A percentile compares a stretch with the other conserved stretches of the same genome.
Evolutionary conservation across 2,329 filamentous ascomycete genomes (phyloP).

Genomic region (Aspergillus unguis): DNA sequence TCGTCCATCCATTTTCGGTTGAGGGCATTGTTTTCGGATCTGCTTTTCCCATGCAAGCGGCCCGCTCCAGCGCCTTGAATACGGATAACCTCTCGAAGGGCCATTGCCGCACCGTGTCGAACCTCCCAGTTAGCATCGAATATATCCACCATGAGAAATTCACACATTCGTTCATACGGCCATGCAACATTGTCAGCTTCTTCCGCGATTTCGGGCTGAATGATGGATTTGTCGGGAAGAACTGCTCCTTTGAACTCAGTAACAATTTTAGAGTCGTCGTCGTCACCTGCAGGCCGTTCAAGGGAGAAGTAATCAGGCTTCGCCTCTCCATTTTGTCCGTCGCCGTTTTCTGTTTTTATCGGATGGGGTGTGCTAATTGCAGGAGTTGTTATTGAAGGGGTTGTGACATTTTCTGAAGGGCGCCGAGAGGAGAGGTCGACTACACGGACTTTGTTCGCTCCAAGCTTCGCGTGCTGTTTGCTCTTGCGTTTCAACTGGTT

Average conservation of each 20-base stretch:
- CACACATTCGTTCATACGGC: constrained; percentile 91
- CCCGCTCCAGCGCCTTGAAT: constrained; percentile 91
- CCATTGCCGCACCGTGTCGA: constrained; percentile 93
- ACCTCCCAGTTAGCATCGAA: constrained; percentile 96
- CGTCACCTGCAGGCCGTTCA: constrained; percentile 67
- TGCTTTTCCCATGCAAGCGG: constrained; percentile 65
- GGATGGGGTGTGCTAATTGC: constrained; percentile 50
- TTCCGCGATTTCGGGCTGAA: constrained; percentile 72
- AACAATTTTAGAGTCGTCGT: constrained; percentile 89
- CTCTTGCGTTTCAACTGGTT: constrained; percentile 93
- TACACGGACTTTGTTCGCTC: constrained; percentile 83
- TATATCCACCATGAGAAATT: constrained; percentile 88
- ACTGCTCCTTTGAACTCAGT: constrained; percentile 89
- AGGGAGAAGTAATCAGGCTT: constrained; percentile 85
- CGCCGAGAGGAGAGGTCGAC: constrained; percentile 75
- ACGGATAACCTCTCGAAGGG: constrained; percentile 81
- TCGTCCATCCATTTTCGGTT: constrained; percentile 91
- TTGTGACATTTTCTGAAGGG: constrained; percentile 63
- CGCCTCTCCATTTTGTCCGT: constrained; percentile 59
- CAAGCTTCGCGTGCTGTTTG: constrained; percentile 83
- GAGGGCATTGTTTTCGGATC: constrained; percentile 69
- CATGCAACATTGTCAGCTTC: constrained; percentile 69
- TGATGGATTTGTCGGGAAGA: constrained; percentile 77
- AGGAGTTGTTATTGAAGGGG: constrained; percentile 51
- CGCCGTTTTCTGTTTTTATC: constrained; percentile 59